Percentiles rank a stretch among this genome's conserved stretches.
Conservation (phyloP, 2,329 filamentous ascomycete genomes). For the Pyrenochaeta sp. region DNA sequence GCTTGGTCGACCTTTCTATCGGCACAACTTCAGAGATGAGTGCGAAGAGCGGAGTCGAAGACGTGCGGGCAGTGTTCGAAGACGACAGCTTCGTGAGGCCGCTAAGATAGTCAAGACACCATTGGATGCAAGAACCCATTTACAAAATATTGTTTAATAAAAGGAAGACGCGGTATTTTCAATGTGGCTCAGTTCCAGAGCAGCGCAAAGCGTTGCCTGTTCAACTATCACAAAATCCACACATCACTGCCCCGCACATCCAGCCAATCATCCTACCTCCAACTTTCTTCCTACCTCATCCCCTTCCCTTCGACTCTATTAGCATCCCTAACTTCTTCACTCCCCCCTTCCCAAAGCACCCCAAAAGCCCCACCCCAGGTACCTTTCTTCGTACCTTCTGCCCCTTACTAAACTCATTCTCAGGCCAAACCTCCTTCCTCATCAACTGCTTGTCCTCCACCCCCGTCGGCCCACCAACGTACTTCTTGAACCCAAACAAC, state of each 20-base stretch:
- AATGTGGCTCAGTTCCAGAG: too few species aligned
- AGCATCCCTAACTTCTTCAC: slow-evolving; percentile 5
- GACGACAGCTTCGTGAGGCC: slow-evolving; percentile 36
- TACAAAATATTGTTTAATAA: too few species aligned
- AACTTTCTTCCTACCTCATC: slow-evolving; percentile 1
- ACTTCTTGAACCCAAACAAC: slow-evolving; percentile 55
- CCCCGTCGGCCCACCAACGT: slow-evolving; percentile 65
- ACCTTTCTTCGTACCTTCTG: slow-evolving; percentile 17
- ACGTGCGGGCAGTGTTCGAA: slow-evolving; percentile 33
- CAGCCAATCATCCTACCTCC: neutral
- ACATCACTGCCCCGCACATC: neutral
- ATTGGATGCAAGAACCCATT: too few species aligned
- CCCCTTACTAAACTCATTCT: slow-evolving; percentile 19
- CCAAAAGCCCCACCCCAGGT: slow-evolving; percentile 5
- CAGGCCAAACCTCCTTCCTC: slow-evolving; percentile 27
- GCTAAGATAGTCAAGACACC: slow-evolving; percentile 1
- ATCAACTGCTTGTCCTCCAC: slow-evolving; percentile 51
- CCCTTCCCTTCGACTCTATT: slow-evolving; percentile 10
- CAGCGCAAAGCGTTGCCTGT: too few species aligned
- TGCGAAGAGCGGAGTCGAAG: slow-evolving; percentile 11
- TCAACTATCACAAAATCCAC: neutral
- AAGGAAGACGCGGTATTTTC: too few species aligned
- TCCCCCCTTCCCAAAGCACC: slow-evolving; percentile 12
- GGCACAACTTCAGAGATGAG: slow-evolving; percentile 4
- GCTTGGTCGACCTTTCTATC: slow-evolving; percentile 42